Evolutionary conservation across 805 yeast species (phyloP), one percentile per base, ranked within the genome.

Genomic region (Wickerhamiella cacticola): DNA sequence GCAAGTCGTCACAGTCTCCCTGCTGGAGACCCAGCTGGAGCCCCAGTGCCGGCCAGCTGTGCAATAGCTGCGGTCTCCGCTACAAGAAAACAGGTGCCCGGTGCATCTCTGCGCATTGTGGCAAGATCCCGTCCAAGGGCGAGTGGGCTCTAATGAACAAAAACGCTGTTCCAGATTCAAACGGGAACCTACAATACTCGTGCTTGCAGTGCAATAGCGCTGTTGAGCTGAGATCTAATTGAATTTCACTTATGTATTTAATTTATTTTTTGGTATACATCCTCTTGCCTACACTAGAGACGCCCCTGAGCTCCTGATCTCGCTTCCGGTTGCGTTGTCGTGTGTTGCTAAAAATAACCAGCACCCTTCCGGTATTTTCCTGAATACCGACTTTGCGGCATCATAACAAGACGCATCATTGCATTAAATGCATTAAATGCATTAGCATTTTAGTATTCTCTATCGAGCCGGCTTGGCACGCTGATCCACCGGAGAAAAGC

Each of bases 11-110:
- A 48, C 92, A 83, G 56, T 83, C 94, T 5, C 98, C 98, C 3
- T 89, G 98, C 65, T 89, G 98, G 98, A 76, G 98, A 61, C 98
- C 98, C 1, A 82, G 94, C 4, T 89, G 98, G 98, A 79, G 89
- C 2, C 71, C 78, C 23, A 70, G 79, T 54, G 86, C 82, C 52
- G 97, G 96, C n/a, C 97, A 88, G 67, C 72, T 89, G 55, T 89
- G 98, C 69, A 89, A 89, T 62, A 85, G 96, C 1, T 89, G 98
- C 66, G 98, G 98, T 1, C 70, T 89, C 57, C 72, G 98, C 54
- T 89, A 84, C 68, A 88, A 92, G 65, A 89, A 89, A 68, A 88
- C 96, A 0, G 83, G 85, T 23, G 94, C 95, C 2, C 74, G 96
- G 59, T 89, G 98, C 66, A 68, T 82, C 45, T 82, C 83, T 56